Evolutionary conservation across 305 asterid genomes (phyloP).

Genomic region (Solanum hybrid): DNA sequence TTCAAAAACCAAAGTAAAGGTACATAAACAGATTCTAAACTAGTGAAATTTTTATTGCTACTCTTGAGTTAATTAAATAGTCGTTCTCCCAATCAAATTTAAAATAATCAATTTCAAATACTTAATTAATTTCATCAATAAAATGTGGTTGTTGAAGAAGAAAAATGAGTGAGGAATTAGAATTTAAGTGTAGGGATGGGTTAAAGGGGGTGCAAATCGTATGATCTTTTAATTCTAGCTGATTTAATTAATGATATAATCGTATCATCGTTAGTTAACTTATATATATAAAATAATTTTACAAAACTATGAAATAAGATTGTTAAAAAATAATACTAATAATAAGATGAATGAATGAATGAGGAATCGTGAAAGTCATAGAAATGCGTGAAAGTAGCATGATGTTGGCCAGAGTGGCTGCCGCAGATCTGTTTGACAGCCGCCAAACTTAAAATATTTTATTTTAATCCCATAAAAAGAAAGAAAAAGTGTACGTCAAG

Average conservation of each 20-base stretch:
- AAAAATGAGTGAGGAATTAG: background rate
- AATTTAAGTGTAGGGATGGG: background rate
- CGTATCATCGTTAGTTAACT: too few relatives aligned
- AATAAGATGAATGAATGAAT: background rate
- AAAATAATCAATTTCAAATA: background rate
- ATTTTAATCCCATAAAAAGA: background rate
- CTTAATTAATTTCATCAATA: background rate
- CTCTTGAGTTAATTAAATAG: background rate
- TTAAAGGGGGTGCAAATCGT: background rate
- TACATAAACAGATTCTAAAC: background rate
- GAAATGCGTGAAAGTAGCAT: background rate
- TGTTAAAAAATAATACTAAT: background rate
- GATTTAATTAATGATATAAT: background rate
- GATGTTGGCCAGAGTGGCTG: background rate
- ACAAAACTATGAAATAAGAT: background rate
- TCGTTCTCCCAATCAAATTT: background rate
- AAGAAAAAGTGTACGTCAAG: background rate
- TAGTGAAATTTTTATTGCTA: too few relatives aligned
- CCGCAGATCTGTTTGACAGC: background rate
- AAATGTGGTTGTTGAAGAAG: background rate
- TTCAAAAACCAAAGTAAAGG: too few relatives aligned
- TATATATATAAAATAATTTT: background rate
- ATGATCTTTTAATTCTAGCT: too few relatives aligned
- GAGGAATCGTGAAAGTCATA: background rate
- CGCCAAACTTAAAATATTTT: background rate